These are phyloP conservation scores for Pseudocercospora ulei DNA, from an alignment of 2,329 filamentous ascomycete genomes.

Conservation along the genomic window DNA sequence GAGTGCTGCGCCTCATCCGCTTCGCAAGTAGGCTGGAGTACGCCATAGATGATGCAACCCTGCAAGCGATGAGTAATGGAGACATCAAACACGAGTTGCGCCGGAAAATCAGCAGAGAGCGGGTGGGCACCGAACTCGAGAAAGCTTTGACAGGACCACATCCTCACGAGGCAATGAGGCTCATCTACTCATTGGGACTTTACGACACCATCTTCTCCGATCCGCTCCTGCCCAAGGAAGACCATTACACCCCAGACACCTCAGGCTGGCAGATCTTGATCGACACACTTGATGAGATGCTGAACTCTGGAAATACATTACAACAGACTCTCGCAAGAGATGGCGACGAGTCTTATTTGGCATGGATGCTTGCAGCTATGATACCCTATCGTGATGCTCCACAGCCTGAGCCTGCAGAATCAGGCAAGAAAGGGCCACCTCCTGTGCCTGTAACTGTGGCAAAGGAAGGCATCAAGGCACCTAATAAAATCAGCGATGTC, in stretches of 20 bases:
- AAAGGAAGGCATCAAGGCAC: conserved; percentile 67
- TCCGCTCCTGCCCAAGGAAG: conserved; percentile 42
- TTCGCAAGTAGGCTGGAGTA: conserved; percentile 83
- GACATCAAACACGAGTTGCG: conserved; percentile 70
- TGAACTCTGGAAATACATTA: conserved; percentile 30
- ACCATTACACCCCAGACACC: conserved; percentile 49
- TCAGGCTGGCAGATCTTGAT: conserved; percentile 56
- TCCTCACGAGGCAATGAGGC: conserved; percentile 52
- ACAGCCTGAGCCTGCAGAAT: conserved; percentile 34
- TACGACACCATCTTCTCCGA: conserved; percentile 68
- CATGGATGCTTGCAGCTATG: conserved; percentile 67
- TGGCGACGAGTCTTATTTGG: conserved; percentile 56
- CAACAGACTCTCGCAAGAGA: conserved; percentile 47
- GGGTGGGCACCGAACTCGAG: conserved; percentile 75
- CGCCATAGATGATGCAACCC: conserved; percentile 59
- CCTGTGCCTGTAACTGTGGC: conserved; percentile 56
- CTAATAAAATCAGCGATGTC: conserved; percentile 64
- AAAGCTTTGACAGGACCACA: conserved; percentile 77
- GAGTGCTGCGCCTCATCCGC: conserved; percentile 75
- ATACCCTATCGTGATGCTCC: conserved; percentile 59
- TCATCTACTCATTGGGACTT: conserved; percentile 57
- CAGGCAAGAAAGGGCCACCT: conserved; percentile 45
- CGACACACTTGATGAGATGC: conserved; percentile 50
- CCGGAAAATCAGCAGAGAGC: conserved; percentile 82
- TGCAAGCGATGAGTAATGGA: conserved; percentile 64